These are phyloP conservation scores for Mytilinidion resinicola DNA, from an alignment of 495 filamentous ascomycete species.

Conservation along the genomic window DNA sequence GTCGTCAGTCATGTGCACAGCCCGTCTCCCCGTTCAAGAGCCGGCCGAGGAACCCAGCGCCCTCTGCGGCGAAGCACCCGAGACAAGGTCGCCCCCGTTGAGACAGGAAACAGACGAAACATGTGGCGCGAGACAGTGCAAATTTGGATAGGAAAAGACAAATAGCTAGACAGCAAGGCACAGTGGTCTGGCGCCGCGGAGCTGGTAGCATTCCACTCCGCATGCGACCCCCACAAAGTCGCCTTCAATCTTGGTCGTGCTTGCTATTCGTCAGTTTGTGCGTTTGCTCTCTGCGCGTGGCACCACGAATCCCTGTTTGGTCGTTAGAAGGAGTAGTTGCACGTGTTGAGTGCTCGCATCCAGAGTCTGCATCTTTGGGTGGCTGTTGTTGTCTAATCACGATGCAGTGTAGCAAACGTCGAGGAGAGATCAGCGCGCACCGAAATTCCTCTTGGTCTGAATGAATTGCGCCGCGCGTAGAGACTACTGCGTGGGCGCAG, in stretches of 20 bases:
- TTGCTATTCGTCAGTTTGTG: background rate
- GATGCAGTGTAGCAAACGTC: constrained; percentile 3
- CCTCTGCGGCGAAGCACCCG: background rate
- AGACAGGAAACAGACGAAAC: constrained; percentile 1
- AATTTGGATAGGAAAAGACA: too few relatives aligned
- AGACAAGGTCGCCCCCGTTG: background rate
- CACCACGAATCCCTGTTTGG: background rate
- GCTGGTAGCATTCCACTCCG: background rate
- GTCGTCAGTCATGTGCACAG: too few relatives aligned
- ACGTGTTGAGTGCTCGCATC: background rate
- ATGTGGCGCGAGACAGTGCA: background rate
- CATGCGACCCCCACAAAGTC: too few relatives aligned
- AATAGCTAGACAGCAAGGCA: background rate
- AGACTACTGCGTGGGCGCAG: too few relatives aligned
- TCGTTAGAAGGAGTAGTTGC: background rate
- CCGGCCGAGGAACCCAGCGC: background rate
- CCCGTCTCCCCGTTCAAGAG: too few relatives aligned
- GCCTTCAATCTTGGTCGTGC: too few relatives aligned
- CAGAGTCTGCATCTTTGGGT: background rate
- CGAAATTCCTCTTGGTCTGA: too few relatives aligned
- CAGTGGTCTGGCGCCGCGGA: background rate
- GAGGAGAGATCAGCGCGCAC: too few relatives aligned
- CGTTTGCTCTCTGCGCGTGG: background rate
- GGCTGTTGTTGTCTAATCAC: background rate
- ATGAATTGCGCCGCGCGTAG: too few relatives aligned